Percentiles rank a stretch among this genome's conserved stretches.
phyloP scores from a whole-genome alignment of 768 basidiomycete genomes.

The Mycena rebaudengoi region DNA sequence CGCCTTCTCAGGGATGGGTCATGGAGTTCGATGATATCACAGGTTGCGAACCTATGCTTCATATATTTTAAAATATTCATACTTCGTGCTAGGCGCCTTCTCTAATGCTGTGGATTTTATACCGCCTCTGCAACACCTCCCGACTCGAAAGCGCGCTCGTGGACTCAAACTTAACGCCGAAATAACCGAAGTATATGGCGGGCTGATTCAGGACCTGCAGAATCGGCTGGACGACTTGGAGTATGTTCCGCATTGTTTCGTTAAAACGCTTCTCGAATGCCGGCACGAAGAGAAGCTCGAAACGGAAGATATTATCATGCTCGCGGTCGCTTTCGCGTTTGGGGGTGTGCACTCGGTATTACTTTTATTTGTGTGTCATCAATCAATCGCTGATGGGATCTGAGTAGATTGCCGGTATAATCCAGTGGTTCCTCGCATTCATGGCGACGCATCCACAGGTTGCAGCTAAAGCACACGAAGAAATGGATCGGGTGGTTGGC shows the following conservation, averaged over 20 bases:
- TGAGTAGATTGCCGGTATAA: constrained; percentile 43
- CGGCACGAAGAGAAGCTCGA: constrained; percentile 39
- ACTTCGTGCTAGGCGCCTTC: constrained; percentile 27
- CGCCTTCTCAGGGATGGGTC: constrained; percentile 20
- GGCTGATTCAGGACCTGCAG: constrained; percentile 40
- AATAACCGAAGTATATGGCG: constrained; percentile 40
- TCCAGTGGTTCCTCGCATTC: constrained; percentile 43
- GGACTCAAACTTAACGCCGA: constrained; percentile 33
- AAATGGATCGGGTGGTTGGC: constrained; percentile 46
- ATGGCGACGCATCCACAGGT: constrained; percentile 41
- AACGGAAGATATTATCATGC: constrained; percentile 43
- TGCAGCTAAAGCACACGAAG: constrained; percentile 41
- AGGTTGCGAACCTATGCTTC: no score
- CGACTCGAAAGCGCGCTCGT: constrained; percentile 26
- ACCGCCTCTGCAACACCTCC: constrained; percentile 30
- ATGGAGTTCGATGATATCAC: constrained; percentile 38
- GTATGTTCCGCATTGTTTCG: constrained; percentile 43
- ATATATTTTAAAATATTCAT: no score
- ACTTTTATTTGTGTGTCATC: constrained; percentile 10
- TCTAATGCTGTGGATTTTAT: constrained; percentile 37
- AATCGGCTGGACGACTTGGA: constrained; percentile 39
- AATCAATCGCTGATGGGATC: not conserved
- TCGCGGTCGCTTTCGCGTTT: constrained; percentile 41
- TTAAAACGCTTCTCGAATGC: constrained; percentile 39
- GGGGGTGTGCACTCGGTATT: constrained; percentile 46